Evolutionary conservation across 495 filamentous ascomycete genomes (phyloP), one percentile per base, ranked within the genome.

Genomic region (Cercophora newfieldiana): DNA sequence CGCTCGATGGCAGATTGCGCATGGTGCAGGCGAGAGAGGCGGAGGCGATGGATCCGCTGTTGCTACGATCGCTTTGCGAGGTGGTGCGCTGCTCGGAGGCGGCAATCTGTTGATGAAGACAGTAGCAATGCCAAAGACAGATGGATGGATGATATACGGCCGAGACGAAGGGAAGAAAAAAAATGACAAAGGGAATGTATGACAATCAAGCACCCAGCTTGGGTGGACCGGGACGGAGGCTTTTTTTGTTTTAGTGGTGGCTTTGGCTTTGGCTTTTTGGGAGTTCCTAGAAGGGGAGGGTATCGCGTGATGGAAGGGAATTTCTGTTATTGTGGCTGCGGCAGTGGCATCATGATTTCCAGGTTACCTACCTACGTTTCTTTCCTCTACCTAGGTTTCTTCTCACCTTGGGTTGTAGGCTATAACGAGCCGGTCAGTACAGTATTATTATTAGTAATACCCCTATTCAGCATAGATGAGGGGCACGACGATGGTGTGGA

Each of bases 21-120:
- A 49, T 33, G 25, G 48, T 59, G 29, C 66, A 44, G 47, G 60
- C 53, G 18, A 62, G 29, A 64, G 71, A 48, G 62, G 61, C 48
- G 47, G 59, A 59, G 64, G 55, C 65, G 60, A 68, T 77, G 4
- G 77, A 81, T 28, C 72, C 73, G 1, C 63, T 78, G 21, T 68
- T 82, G 57, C 65, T 82, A 69, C 67, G 77, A 53, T 73, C 79
- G 33, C 72, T 82, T 3, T 81, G 79, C 59, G 77, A 82, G 65
- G 69, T 78, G 10, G 80, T 82, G 24, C 72, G 75, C 30, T 72
- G 75, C 7, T 71, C 72, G 4, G 80, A 82, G 68, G 77, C 80
- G 61, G 22, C 29, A 6, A 33, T 56, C 21, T 49, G 19, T 5
- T 29, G 55, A 58, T 29, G 26, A 29, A 26, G 19, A 57, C 6